Conservation (phyloP, 345 rosid species). For the Euphorbia pulcherrima region DNA sequence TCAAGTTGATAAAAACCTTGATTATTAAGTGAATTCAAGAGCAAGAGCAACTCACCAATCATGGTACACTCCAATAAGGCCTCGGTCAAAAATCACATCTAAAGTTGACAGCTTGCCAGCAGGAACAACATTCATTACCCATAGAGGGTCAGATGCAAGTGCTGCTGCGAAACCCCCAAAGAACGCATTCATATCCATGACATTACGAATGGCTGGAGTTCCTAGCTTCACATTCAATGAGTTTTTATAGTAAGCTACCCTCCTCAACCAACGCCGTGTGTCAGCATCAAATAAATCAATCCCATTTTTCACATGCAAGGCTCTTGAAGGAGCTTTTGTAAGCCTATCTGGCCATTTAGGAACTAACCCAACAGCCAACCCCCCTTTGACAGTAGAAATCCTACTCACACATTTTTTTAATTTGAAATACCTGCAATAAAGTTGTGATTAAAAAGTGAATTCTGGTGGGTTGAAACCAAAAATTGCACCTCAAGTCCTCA, state of each 20-base stretch:
- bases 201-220: conserved; percentile 63
- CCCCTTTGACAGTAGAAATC: conserved; percentile 56
- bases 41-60: conserved; percentile 53
- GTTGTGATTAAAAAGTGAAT: conserved; percentile 5
- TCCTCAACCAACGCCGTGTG: conserved; percentile 77
- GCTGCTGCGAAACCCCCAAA: conserved; percentile 96
- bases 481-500: background rate
- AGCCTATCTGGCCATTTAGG: conserved; percentile 85
- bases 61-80: conserved; percentile 83
- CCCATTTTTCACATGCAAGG: conserved; percentile 61
- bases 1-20: background rate
- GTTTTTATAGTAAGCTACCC: conserved; percentile 78
- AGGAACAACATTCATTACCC: conserved; percentile 97
- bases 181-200: conserved; percentile 95
- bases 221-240: conserved; percentile 62
- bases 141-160: conserved; percentile 66
- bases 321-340: conserved; percentile 62
- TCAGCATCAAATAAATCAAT: conserved; percentile 81
- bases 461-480: background rate
- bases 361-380: conserved; percentile 57
- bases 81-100: conserved; percentile 73
- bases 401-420: conserved; percentile 66
- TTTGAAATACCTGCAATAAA: conserved; percentile 66
- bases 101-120: conserved; percentile 74
- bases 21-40: background rate